Base-by-base conservation (phyloP, 495 filamentous ascomycete genomes). In the Hypoxylon perforatum region DNA sequence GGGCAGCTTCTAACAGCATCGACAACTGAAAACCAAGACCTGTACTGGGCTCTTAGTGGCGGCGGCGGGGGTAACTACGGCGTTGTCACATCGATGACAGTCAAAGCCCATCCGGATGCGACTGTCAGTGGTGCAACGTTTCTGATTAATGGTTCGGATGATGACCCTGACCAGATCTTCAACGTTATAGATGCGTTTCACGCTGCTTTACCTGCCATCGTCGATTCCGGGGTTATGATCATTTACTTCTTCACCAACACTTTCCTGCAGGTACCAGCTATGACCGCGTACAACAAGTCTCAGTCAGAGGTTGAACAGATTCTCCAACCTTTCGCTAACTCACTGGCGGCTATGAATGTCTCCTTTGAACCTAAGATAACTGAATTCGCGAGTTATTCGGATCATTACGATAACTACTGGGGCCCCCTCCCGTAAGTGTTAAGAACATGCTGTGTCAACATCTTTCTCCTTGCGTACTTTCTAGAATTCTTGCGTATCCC, bases 11-110 rank as follows among this genome's bases (percentile, higher is more conserved):
- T 86, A 1, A 84, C 77, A 0, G 85, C 82, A 0, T 80, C 77
- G 8, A 69, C 77, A 5, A 62, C 73, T 6, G 67, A 75, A 33
- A 75, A 89, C 36, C 52, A 74, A 0, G 87, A 90, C 25, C 78
- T 89, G 1, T 90, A 84, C 78, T 90, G 83, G 87, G 88, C 88
- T 8, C 73, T 88, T 0, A 76, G 77, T 33, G 87, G 87, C 11
- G 87, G 87, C 9, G 86, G 86, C 6, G 80, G 74, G 2, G 82
- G 85, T 1, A 86, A 80, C 19, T 88, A 79, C 30, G 87, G 79
- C 4, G 80, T 86, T 1, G 85, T 89, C 4, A 65, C 74, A n/a
- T 82, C 80, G 1, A 65, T 81, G 51, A 80, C 77, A 1, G 74
- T 81, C 4, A 75, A 74, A 45, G 76, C 76, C 10, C 71, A 76